Percentiles rank a stretch among this genome's conserved stretches.
These are phyloP conservation scores for Apiospora sp. DNA, from an alignment of 2,329 filamentous ascomycete genomes.

Conservation along the genomic window DNA sequence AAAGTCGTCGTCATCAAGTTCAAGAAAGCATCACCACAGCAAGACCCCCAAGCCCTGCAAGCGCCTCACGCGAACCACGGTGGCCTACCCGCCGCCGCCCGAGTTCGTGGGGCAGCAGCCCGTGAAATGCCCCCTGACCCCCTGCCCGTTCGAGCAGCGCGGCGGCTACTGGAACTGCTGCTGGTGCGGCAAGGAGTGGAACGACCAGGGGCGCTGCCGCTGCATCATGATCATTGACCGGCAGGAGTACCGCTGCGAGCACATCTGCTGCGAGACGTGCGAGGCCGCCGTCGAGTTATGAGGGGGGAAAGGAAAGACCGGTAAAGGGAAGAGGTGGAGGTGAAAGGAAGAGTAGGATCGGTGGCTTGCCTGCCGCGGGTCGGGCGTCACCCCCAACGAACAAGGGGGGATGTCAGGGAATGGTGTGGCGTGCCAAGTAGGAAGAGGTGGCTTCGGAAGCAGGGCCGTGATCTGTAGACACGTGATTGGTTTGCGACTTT, in stretches of 20 bases:
- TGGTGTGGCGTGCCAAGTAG: neutral
- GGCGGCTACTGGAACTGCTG: constrained; percentile 63
- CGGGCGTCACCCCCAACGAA: neutral
- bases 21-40: constrained; percentile 37
- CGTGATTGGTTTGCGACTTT: neutral
- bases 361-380: neutral
- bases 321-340: neutral
- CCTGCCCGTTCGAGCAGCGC: constrained; percentile 58
- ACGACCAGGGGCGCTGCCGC: constrained; percentile 57
- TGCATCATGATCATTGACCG: constrained; percentile 62
- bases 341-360: neutral
- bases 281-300: constrained; percentile 49
- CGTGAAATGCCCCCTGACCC: constrained; percentile 54
- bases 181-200: constrained; percentile 63
- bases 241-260: constrained; percentile 58
- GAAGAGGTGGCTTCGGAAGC: neutral
- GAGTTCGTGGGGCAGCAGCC: constrained; percentile 46
- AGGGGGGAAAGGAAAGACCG: neutral
- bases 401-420: too few species aligned
- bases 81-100: constrained; percentile 57
- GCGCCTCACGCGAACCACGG: constrained; percentile 51
- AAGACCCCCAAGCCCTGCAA: constrained; percentile 47
- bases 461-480: neutral
- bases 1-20: constrained; percentile 30
- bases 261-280: constrained; percentile 61